Evolutionary conservation across 2,329 filamentous ascomycete species (phyloP).

Genomic region (Herpotrichia juniperi): DNA sequence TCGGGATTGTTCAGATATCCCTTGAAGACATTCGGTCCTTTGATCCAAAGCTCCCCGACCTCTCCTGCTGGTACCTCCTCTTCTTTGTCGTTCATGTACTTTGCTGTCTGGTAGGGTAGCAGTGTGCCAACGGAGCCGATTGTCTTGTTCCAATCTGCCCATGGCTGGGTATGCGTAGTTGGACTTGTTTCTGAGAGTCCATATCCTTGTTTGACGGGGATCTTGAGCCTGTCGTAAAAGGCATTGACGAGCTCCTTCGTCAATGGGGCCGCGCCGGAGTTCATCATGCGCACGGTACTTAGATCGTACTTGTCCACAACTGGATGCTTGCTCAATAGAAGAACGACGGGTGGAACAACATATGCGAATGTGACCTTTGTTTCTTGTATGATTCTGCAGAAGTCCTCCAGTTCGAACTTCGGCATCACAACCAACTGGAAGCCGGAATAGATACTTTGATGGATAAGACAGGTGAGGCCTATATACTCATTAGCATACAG

Average conservation of each 20-base stretch:
- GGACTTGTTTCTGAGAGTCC: slow-evolving; percentile 88
- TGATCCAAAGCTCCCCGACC: slow-evolving; percentile 67
- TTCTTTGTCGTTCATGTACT: slow-evolving; percentile 71
- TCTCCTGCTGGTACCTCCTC: slow-evolving; percentile 67
- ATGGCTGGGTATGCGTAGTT: slow-evolving; percentile 74
- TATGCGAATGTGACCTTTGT: slow-evolving; percentile 78
- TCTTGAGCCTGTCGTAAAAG: slow-evolving; percentile 73
- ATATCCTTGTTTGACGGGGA: slow-evolving; percentile 91
- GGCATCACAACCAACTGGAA: slow-evolving; percentile 73
- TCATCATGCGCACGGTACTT: slow-evolving; percentile 78
- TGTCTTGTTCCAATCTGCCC: slow-evolving; percentile 76
- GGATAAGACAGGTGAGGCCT: slow-evolving; percentile 75
- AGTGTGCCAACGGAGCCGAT: slow-evolving; percentile 81
- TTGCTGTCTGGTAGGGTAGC: slow-evolving; percentile 79
- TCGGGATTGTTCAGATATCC: slow-evolving; percentile 79
- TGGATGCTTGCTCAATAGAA: slow-evolving; percentile 81
- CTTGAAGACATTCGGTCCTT: slow-evolving; percentile 79
- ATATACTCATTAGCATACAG: slow-evolving; percentile 8
- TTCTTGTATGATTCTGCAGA: slow-evolving; percentile 77
- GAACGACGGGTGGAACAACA: slow-evolving; percentile 82
- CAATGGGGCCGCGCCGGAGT: slow-evolving; percentile 84
- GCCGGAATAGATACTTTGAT: slow-evolving; percentile 70
- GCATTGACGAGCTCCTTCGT: slow-evolving; percentile 79
- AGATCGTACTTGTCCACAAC: slow-evolving; percentile 81
- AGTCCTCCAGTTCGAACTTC: slow-evolving; percentile 81